A percentile compares a stretch with the other conserved stretches of the same genome.
These are phyloP conservation scores for Tolypocladium guangdongense DNA, from an alignment of 2,329 filamentous ascomycete genomes.

Conservation along the genomic window DNA sequence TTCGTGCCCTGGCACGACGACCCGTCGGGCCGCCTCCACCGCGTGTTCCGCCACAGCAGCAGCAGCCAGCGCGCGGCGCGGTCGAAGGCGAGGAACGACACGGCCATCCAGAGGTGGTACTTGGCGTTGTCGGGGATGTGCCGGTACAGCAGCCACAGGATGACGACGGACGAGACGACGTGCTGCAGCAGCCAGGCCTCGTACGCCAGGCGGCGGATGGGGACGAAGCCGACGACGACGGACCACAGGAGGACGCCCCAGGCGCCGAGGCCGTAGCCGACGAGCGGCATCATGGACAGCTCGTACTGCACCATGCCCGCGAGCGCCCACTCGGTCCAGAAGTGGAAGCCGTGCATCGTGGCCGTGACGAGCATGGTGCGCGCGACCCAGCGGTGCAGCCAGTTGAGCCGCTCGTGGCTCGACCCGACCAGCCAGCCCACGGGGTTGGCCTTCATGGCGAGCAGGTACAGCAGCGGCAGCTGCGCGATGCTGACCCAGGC, in stretches of 20 bases:
- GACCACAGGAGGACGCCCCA: slow-evolving; percentile 59
- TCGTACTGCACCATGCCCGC: slow-evolving; percentile 48
- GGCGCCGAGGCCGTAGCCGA: slow-evolving; percentile 55
- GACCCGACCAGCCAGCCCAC: slow-evolving; percentile 51
- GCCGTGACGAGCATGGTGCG: slow-evolving; percentile 58
- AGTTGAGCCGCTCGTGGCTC: slow-evolving; percentile 60
- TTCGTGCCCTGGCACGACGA: slow-evolving; percentile 35
- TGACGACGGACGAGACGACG: slow-evolving; percentile 46
- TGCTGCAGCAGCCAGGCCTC: slow-evolving; percentile 63
- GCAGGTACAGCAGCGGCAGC: slow-evolving; percentile 51
- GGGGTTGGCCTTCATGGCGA: slow-evolving; percentile 47
- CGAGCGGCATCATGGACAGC: slow-evolving; percentile 50
- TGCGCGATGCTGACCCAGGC: slow-evolving; percentile 57
- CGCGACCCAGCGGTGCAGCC: slow-evolving; percentile 63
- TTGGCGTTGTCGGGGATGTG: slow-evolving; percentile 50
- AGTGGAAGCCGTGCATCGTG: slow-evolving; percentile 60
- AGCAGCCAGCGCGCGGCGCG: slow-evolving; percentile 39
- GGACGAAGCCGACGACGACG: slow-evolving; percentile 49
- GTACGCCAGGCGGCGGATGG: slow-evolving; percentile 54
- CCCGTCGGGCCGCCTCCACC: slow-evolving; percentile 25
- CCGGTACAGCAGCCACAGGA: slow-evolving; percentile 52
- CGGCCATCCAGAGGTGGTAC: slow-evolving; percentile 55
- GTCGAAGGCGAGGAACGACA: slow-evolving; percentile 53
- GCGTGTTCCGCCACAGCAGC: slow-evolving; percentile 42
- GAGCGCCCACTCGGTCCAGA: slow-evolving; percentile 52